phyloP scores from a whole-genome alignment of 495 filamentous ascomycete species.

The Aspergillus olivimuriae region DNA sequence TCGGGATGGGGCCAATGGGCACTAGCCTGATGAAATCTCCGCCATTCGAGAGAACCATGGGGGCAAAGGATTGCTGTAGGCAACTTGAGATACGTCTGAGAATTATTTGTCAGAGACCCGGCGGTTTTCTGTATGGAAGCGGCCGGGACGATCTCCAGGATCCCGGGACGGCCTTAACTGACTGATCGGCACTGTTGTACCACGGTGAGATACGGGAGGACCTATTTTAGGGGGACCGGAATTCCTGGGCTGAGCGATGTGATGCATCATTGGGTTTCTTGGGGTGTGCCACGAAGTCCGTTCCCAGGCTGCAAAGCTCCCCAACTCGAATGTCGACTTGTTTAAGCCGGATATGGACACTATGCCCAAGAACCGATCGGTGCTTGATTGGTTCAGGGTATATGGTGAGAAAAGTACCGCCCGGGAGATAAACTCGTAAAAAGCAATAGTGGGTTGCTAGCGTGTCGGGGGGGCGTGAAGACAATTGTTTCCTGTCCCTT shows the following conservation, averaged over 20 bases:
- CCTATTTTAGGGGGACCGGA: constrained; percentile 2
- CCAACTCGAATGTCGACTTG: too few relatives aligned
- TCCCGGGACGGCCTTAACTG: constrained; percentile 11
- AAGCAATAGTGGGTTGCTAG: background rate
- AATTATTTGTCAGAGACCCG: constrained; percentile 15
- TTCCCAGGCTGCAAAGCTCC: too few relatives aligned
- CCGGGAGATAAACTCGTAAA: background rate
- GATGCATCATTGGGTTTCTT: constrained; percentile 12
- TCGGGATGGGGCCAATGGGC: background rate
- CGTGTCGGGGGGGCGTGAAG: too few relatives aligned
- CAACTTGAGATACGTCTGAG: constrained; percentile 16
- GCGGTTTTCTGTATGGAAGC: constrained; percentile 8
- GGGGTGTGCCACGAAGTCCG: background rate
- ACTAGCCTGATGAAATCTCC: background rate
- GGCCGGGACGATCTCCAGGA: constrained; percentile 14
- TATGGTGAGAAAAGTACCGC: background rate
- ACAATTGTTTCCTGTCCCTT: too few relatives aligned
- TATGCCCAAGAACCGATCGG: too few relatives aligned
- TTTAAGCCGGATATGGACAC: too few relatives aligned
- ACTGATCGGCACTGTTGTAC: constrained; percentile 7
- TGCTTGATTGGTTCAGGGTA: too few relatives aligned
- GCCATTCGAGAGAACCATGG: too few relatives aligned
- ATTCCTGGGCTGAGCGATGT: constrained; percentile 12
- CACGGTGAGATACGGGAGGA: constrained; percentile 9
- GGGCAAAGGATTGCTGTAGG: too few relatives aligned